phyloP scores from a whole-genome alignment of 495 filamentous ascomycete genomes.

The Podospora fimiseda region DNA sequence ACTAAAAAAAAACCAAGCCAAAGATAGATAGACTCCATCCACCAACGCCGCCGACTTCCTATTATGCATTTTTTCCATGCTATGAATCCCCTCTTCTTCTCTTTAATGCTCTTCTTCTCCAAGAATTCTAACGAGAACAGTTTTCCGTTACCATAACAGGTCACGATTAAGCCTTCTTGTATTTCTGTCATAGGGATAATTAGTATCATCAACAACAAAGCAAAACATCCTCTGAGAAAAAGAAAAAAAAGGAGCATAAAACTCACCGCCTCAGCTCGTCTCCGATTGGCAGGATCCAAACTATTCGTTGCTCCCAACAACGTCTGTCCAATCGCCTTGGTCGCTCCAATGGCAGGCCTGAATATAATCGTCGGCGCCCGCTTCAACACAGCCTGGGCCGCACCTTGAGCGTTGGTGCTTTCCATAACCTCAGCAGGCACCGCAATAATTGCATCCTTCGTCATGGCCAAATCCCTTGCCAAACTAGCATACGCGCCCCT shows the following conservation, averaged over 20 bases:
- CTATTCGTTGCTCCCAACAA: slow-evolving; percentile 91
- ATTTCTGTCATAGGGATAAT: too few relatives aligned
- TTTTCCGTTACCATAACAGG: too few relatives aligned
- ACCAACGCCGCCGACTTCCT: too few relatives aligned
- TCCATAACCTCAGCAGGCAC: slow-evolving; percentile 89
- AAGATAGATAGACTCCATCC: too few relatives aligned
- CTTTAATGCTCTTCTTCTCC: too few relatives aligned
- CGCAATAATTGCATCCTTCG: slow-evolving; percentile 88
- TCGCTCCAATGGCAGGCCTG: slow-evolving; percentile 81
- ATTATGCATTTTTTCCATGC: too few relatives aligned
- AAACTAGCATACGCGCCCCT: slow-evolving; percentile 74
- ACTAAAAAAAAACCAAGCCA: too few relatives aligned
- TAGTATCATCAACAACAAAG: too few relatives aligned
- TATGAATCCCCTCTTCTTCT: too few relatives aligned
- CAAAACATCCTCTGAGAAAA: too few relatives aligned
- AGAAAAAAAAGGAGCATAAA: too few relatives aligned
- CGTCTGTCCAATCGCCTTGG: slow-evolving; percentile 82
- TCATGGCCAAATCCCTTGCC: slow-evolving; percentile 75
- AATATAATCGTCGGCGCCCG: slow-evolving; percentile 87
- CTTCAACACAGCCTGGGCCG: slow-evolving; percentile 70
- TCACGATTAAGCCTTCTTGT: neutral
- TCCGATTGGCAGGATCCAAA: slow-evolving; percentile 74
- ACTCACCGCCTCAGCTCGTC: slow-evolving; percentile 83
- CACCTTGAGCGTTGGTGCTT: slow-evolving; percentile 73
- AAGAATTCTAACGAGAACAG: too few relatives aligned